Base-by-base conservation (phyloP, 495 filamentous ascomycete genomes). In the Penicillium salamii region DNA sequence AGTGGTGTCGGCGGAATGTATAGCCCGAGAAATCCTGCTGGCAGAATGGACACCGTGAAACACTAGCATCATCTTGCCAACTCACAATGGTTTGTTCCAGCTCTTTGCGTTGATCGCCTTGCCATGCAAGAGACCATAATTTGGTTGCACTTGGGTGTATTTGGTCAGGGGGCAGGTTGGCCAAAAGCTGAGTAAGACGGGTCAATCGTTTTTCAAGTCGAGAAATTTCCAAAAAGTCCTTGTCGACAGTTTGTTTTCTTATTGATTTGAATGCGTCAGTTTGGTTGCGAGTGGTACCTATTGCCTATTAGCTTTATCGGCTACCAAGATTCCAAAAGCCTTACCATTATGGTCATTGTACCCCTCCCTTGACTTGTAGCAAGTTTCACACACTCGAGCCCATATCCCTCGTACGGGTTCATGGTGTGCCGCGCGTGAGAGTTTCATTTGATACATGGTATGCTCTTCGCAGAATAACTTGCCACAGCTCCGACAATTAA, bases 381-480 rank as follows among this genome's bases (percentile, higher is more conserved):
- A 98, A 20, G 93, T 97, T 68, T 97, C 95, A 63, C 93, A 98
- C 4, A 96, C 91, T 26, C 93, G 71, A 60, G 88, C 95, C 93
- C 93, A 98, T 47, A 91, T 78, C 1, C 93, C 93, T 52, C 95
- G 72, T 1, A 96, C 86, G 0, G 95, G 95, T 54, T 98, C 95
- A 73, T 95, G 90, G 53, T 85, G 80, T 3, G 95, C 93, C 5
- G 90, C 85, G 38, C 91, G 78, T 8, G 90, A 96, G 15, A 98
- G 80, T 77, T 93, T 97, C 88, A 97, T 97, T 71, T 97, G 91
- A 59, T 97, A 98, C 93, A 97, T 96, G 24, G 92, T 97, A 71
- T 98, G 95, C 55, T 95, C 89, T 63, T 97, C 92, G 69, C 93
- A 98, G 62, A 97, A 98, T 28, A 98, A 73, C 53, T 83, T 87